phyloP scores from a whole-genome alignment of 2,329 filamentous ascomycete species.

The Trichophyton equinum region DNA sequence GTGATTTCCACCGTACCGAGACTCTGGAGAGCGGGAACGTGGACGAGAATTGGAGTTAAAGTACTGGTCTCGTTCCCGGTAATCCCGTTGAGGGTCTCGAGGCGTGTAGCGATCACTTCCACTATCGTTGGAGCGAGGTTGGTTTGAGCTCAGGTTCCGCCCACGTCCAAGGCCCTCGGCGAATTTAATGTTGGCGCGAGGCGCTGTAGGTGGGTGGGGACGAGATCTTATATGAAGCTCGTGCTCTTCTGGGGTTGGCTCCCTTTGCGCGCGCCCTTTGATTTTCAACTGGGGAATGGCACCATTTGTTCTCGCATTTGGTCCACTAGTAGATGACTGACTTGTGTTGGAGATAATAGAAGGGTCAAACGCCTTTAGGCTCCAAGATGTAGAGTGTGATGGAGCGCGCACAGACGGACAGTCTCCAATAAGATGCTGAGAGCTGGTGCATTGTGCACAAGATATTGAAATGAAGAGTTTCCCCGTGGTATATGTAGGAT shows the following conservation, averaged over 20 bases:
- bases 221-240: constrained; percentile 22
- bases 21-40: constrained; percentile 24
- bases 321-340: constrained; percentile 14
- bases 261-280: constrained; percentile 23
- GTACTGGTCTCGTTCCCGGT: constrained; percentile 21
- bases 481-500: constrained; percentile 16
- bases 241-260: constrained; percentile 25
- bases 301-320: constrained; percentile 11
- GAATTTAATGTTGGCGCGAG: constrained; percentile 26
- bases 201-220: constrained; percentile 19
- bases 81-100: constrained; percentile 10
- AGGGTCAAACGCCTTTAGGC: constrained; percentile 27
- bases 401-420: constrained; percentile 26
- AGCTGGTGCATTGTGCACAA: constrained; percentile 33
- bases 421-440: constrained; percentile 33
- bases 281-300: constrained; percentile 23
- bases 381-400: constrained; percentile 27
- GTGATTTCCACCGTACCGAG: constrained; percentile 14
- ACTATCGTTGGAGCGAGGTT: constrained; percentile 8
- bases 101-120: constrained; percentile 8
- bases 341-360: constrained; percentile 30
- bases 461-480: constrained; percentile 32
- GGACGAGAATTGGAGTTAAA: constrained; percentile 16
- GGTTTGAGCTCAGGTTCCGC: constrained; percentile 16
- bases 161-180: constrained; percentile 21